Percentiles rank a stretch among this genome's conserved stretches.
phyloP scores from a whole-genome alignment of 331 rosid genomes.

The Quercus tomentella region DNA sequence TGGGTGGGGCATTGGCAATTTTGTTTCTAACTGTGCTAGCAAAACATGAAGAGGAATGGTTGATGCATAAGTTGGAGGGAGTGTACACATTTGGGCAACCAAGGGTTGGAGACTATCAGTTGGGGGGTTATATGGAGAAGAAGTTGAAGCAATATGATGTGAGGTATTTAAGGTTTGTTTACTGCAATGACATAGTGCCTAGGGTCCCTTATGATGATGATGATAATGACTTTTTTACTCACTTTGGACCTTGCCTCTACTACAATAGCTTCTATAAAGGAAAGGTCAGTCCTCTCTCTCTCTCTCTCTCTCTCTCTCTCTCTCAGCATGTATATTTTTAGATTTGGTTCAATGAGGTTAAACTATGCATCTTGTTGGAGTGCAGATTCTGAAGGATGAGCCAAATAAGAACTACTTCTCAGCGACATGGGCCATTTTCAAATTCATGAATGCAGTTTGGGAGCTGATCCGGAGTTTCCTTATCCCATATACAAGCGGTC shows the following conservation, averaged over 20 bases:
- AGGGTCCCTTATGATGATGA: slow-evolving; percentile 63
- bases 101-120: slow-evolving; percentile 47
- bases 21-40: neutral
- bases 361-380: neutral
- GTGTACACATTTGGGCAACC: slow-evolving; percentile 87
- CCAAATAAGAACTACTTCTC: slow-evolving; percentile 73
- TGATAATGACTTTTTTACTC: slow-evolving; percentile 53
- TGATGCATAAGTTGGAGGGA: slow-evolving; percentile 57
- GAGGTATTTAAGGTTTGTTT: slow-evolving; percentile 49
- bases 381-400: slow-evolving; percentile 57
- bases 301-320: neutral
- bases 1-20: neutral
- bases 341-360: too few species aligned
- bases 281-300: slow-evolving; percentile 22
- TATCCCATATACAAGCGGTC: slow-evolving; percentile 37
- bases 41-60: slow-evolving; percentile 28
- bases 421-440: slow-evolving; percentile 51
- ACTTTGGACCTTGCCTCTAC: slow-evolving; percentile 55
- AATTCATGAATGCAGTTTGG: slow-evolving; percentile 46
- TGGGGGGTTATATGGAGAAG: slow-evolving; percentile 52
- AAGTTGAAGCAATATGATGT: slow-evolving; percentile 37
- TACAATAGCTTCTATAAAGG: slow-evolving; percentile 60
- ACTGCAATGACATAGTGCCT: slow-evolving; percentile 61
- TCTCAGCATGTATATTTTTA: neutral
- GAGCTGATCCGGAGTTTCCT: slow-evolving; percentile 58